Base-by-base conservation (phyloP, 371 early-diverging fungal species). In the Actinomucor elegans region DNA sequence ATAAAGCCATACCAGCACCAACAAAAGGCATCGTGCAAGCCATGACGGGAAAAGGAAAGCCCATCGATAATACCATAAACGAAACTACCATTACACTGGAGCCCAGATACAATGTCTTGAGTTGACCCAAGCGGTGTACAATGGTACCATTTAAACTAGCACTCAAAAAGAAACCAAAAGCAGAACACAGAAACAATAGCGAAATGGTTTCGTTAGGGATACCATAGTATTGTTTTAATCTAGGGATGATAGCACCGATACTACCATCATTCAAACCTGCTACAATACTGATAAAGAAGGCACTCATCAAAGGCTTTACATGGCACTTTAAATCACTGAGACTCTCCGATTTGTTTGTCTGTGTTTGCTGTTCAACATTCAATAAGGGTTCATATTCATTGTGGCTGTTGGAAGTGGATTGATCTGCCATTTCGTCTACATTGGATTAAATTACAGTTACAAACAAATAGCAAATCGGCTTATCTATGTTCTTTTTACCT, bases 211-310 rank as follows among this genome's bases (percentile, higher is more conserved):
- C 66, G n/a, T 69, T 63, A 11, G 61, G 35, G 10, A 69, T 46
- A 32, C 26, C 34, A 49, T 69, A 69, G 12, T 62, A 59, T 3
- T 54, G 20, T 31, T 59, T 61, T 14, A 69, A 17, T 8, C 59
- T 31, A 43, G 70, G 70, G 31, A 69, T 61, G 29, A 69, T 66
- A 9, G 63, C 52, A 20, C 66, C 70, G 18, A 69, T 31, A 34
- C 54, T 59, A 34, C 70, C 70, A 49, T 69, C 70, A 27, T 69
- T 66, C 5, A 69, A 34, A 21, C 70, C 70, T 36, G 59, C 59
- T 15, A 67, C 42, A 2, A 63, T 48, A n/a, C 48, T 45, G n/a
- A 67, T 62, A 35, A 47, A 63, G 27, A 55, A 63, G 4, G 56
- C 44, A 31, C 56, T 17, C 0, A 42, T 11, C 8, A 64, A 33